Evolutionary conservation across 2,329 filamentous ascomycete species (phyloP).

Genomic region (Colletotrichum sp.): DNA sequence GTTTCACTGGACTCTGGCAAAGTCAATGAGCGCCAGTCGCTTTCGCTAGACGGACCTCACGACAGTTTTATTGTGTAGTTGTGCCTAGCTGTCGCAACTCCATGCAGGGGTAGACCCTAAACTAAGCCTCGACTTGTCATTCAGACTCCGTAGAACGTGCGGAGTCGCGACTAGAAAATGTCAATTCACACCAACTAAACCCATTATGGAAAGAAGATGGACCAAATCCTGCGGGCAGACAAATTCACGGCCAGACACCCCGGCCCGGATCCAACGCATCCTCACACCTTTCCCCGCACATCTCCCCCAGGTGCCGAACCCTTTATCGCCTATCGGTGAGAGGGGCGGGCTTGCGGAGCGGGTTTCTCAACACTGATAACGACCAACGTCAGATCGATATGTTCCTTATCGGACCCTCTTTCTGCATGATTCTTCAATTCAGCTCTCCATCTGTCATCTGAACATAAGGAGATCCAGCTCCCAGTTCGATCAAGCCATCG

Average conservation of each 20-base stretch:
- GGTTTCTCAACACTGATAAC: background rate
- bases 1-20: background rate
- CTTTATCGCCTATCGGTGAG: background rate
- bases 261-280: background rate
- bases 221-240: background rate
- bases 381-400: background rate
- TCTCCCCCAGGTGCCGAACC: background rate
- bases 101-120: background rate
- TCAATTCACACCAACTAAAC: background rate
- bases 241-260: background rate
- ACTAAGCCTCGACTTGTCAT: background rate
- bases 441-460: background rate
- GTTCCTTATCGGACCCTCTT: background rate
- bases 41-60: background rate
- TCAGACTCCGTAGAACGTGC: background rate
- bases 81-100: background rate
- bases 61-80: background rate
- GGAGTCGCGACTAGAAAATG: background rate
- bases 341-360: background rate
- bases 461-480: background rate
- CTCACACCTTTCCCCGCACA: background rate
- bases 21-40: background rate
- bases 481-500: too few relatives aligned
- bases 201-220: constrained; percentile 2
- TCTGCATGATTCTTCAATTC: background rate